phyloP scores from a whole-genome alignment of 768 basidiomycete genomes.

The Amanita pallidorosea region DNA sequence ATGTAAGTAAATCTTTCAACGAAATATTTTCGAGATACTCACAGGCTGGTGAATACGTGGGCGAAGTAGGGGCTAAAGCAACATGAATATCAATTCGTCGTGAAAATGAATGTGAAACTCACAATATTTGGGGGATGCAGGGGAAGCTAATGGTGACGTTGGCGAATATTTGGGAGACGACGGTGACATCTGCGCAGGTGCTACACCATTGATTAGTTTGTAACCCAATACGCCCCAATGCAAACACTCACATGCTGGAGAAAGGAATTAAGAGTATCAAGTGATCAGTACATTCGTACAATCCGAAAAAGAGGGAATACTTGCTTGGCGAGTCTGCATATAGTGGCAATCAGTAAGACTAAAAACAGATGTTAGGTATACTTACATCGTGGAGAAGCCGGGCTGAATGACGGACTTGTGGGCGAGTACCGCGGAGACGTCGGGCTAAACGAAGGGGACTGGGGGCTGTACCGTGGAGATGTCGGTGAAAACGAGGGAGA shows the following conservation, averaged over 20 bases:
- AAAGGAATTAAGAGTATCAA: slow-evolving; percentile 3
- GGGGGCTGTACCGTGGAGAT: slow-evolving; percentile 77
- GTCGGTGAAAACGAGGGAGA: slow-evolving; percentile 82
- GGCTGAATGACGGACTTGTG: slow-evolving; percentile 85
- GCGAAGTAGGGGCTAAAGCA: slow-evolving; percentile 67
- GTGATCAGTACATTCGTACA: slow-evolving; percentile 14
- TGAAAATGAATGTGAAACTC: slow-evolving; percentile 19
- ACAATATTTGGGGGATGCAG: slow-evolving; percentile 91
- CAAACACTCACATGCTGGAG: slow-evolving; percentile 49
- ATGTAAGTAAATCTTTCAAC: not conserved
- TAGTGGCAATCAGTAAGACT: slow-evolving; percentile 11
- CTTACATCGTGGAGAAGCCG: slow-evolving; percentile 86
- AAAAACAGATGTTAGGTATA: slow-evolving; percentile 11
- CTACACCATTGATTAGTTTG: slow-evolving; percentile 22
- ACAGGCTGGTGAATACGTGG: slow-evolving; percentile 84
- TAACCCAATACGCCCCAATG: not conserved
- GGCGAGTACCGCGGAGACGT: slow-evolving; percentile 87
- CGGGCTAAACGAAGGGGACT: slow-evolving; percentile 84
- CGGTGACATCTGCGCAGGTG: slow-evolving; percentile 76
- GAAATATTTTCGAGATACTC: slow-evolving; percentile 21
- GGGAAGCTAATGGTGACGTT: slow-evolving; percentile 82
- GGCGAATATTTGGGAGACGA: slow-evolving; percentile 91
- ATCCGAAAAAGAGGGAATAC: slow-evolving; percentile 16
- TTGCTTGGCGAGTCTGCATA: slow-evolving; percentile 69
- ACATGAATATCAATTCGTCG: slow-evolving; percentile 8